Base-by-base conservation (phyloP, 2,329 filamentous ascomycete species). In the Cercospora zeae-maydis region DNA sequence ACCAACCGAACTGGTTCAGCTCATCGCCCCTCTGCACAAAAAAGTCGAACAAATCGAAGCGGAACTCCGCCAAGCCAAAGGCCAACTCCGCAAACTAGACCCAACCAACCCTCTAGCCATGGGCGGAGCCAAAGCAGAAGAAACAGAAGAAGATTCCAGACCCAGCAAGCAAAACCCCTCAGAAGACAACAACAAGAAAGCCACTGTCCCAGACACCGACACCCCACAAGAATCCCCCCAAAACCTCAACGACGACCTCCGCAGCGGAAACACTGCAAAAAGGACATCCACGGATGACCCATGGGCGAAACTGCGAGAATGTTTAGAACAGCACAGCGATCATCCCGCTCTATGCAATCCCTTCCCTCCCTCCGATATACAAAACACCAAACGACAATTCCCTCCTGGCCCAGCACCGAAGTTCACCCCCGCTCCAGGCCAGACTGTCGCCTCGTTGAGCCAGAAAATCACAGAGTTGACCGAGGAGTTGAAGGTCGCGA, bases 1-100 rank as follows among this genome's bases (percentile, higher is more conserved):
- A 30, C 57, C 57, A 36, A 52, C 27, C 10, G 30, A 52, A 52
- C 45, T 59, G 7, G 27, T 59, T 8, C n/a, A 52, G 11, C 27
- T 52, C 19, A 62, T 62, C 54, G 59, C 59, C 33, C 59, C 59
- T 39, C 53, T 62, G 1, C 13, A 39, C 37, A 62, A 62, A 33
- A 45, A 62, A 58, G 52, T 58, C 31, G 39, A 58, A 42, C 37
- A 37, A 21, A 31, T 58, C 11, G 53, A 62, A 58, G 54, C 59
- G 10, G 37, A 57, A 11, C 34, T 58, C 9, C 31, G 37, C 16
- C 37, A 53, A 37, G 45, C 53, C 14, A 33, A 58, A 52, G 53
- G 42, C 21, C 53, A 62, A 53, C 53, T 62, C 14, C 49, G 49
- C 42, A 34, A 16, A 13, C 37, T 61, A 5, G 49, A 61, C 30